phyloP scores from a whole-genome alignment of 352 stramenopile genomes.

The Phytophthora tentaculata region DNA sequence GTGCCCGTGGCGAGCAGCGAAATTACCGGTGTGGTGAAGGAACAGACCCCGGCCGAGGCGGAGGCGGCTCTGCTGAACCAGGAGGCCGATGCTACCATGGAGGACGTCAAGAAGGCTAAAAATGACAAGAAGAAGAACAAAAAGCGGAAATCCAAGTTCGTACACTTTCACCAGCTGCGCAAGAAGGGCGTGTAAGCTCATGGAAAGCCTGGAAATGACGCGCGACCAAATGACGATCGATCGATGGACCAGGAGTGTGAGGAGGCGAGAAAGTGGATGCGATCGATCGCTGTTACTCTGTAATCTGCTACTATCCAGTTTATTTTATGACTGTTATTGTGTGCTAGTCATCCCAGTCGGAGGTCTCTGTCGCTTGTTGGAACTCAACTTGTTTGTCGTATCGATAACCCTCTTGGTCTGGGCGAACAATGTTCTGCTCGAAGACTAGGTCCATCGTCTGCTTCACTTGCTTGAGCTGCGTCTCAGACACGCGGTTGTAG shows the following conservation, averaged over 20 bases:
- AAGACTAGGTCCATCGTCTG: constrained; percentile 79
- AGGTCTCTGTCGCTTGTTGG: constrained; percentile 47
- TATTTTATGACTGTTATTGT: constrained; percentile 54
- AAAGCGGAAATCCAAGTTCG: constrained; percentile 85
- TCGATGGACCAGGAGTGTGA: neutral
- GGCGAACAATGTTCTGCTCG: constrained; percentile 61
- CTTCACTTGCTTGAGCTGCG: constrained; percentile 73
- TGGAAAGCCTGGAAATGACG: constrained; percentile 18
- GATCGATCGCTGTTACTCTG: constrained; percentile 40
- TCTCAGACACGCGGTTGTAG: constrained; percentile 82
- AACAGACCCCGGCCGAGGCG: constrained; percentile 41
- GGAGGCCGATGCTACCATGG: constrained; percentile 46
- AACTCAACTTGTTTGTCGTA: constrained; percentile 80
- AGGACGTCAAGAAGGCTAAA: constrained; percentile 58
- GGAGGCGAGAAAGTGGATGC: constrained; percentile 7
- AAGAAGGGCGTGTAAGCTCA: constrained; percentile 85
- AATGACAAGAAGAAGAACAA: constrained; percentile 62
- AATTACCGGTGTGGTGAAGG: constrained; percentile 50
- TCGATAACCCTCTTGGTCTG: constrained; percentile 58
- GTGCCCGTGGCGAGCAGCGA: constrained; percentile 53
- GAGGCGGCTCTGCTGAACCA: constrained; percentile 60
- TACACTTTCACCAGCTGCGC: constrained; percentile 87
- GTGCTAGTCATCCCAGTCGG: constrained; percentile 66
- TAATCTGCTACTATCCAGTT: constrained; percentile 59
- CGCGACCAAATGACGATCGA: constrained; percentile 26